Evolutionary conservation across 1,284 basidiomycete genomes (phyloP), one percentile per base, ranked within the genome.

Genomic region (Heterobasidion occidentale): DNA sequence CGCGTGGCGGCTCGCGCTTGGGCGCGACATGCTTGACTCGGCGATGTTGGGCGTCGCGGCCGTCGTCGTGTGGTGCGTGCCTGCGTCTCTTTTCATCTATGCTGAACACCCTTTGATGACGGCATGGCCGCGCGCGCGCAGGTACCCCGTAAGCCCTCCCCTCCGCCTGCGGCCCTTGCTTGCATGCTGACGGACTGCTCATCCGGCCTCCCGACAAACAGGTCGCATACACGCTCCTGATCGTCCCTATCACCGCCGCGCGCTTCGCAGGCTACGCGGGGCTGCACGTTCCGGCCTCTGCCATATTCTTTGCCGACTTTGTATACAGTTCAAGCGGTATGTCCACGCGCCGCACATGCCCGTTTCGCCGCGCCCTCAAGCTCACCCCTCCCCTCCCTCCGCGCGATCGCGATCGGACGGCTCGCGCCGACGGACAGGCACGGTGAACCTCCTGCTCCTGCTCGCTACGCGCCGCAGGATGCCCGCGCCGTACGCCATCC

Each of bases 261-360:
- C 71, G 72, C n/a, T 68, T 75, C 55, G 60, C 67, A 4, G 57
- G 59, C 44, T 71, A 71, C 58, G 62, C 68, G 46, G 69, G 69
- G 4, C 56, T 58, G 35, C 54, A 54, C 9, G 65, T 73, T 8
- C 70, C 72, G 9, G 66, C 60, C 59, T 62, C 65, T 56, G 62
- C 65, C 17, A 71, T 65, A 9, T 69, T 74, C 46, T 20, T 68
- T 46, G 61, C 73, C 7, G 73, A 71, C 58, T 60, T 67, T 51
- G 62, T 75, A 54, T 75, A 72, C 66, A 71, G 74, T 56, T 67
- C 75, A 15, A 69, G 68, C 56, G 70, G 71, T 69, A 35, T 19
- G 66, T 54, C 38, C 33, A 17, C n/a, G 27, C 27, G 45, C 33
- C 20, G 19, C 33, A 15, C 48, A 17, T 50, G 15, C 5, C 48